phyloP scores from a whole-genome alignment of 164 flowering plant species.

The Malania oleifera region DNA sequence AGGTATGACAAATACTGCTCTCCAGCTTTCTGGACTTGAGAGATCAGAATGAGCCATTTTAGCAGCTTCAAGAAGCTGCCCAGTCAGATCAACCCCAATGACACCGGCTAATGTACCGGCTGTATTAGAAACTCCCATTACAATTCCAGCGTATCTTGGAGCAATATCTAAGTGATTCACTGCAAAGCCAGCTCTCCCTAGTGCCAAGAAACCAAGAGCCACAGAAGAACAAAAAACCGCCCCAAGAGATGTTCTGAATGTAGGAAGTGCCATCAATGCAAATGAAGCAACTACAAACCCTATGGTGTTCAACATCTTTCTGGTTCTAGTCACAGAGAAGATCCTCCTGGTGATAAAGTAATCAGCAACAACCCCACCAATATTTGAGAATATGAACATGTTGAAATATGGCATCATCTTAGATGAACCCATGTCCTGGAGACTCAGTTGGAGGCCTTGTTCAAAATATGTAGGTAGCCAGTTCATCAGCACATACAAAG shows the following conservation, averaged over 20 bases:
- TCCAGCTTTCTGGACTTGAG: background rate
- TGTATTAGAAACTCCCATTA: slow-evolving; percentile 6
- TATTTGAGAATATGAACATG: slow-evolving; percentile 7
- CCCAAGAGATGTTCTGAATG: background rate
- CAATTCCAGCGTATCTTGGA: slow-evolving; percentile 4
- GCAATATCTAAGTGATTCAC: slow-evolving; percentile 6
- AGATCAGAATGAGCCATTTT: background rate
- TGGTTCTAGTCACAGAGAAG: slow-evolving; percentile 3
- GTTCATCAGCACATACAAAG: slow-evolving; percentile 6
- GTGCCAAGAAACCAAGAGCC: background rate
- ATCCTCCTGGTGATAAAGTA: background rate
- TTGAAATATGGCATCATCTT: slow-evolving; percentile 5
- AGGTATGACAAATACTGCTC: background rate
- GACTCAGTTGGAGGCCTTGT: slow-evolving; percentile 1
- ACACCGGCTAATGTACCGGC: slow-evolving; percentile 1
- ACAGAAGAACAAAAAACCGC: slow-evolving; percentile 4
- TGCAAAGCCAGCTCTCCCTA: slow-evolving; percentile 5
- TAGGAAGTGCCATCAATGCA: slow-evolving; percentile 1
- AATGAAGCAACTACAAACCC: slow-evolving; percentile 4
- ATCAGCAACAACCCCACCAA: slow-evolving; percentile 3
- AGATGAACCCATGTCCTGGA: slow-evolving; percentile 1
- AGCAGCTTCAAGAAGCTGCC: slow-evolving; percentile 1
- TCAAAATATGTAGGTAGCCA: slow-evolving; percentile 5
- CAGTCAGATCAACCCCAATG: slow-evolving; percentile 5
- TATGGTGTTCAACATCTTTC: slow-evolving; percentile 1